Evolutionary conservation across 345 rosid genomes (phyloP), one percentile per base, ranked within the genome.

Genomic region (Aegle marmelos): DNA sequence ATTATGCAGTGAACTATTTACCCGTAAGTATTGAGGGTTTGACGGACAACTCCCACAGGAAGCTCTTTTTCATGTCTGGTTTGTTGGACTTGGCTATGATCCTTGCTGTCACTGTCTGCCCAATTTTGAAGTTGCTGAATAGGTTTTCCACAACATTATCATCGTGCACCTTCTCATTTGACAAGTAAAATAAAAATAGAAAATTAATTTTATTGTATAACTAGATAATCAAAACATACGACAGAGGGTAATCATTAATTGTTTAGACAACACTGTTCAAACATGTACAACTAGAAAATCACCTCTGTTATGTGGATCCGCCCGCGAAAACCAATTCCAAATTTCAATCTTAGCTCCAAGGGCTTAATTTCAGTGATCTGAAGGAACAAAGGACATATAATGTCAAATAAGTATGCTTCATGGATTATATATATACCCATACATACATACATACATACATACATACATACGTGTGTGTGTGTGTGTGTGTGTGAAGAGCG

Each of bases 271-370:
- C 59, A 76, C 74, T 45, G 24, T 30, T 37, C 71, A 84, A 66
- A 75, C 6, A 62, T 48, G 33, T 59, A 31, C 57, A 73, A 62
- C 79, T 3, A 63, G 67, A 28, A 65, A 78, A 66, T 86, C 82
- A 94, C 99, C 97, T 94, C 99, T 7, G 98, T 96, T 84, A 94
- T 86, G 75, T 92, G 97, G 81, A 94, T 82, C 79, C 98, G 87
- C 77, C 99, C 99, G 10, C 77, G 90, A 69, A 89, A 88, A 80
- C 90, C 92, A 83, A 84, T 84, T 68, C 97, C 97, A 77, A 96
- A 93, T 85, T 96, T 94, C 82, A 92, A 78, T 83, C 93, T 88
- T 80, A 94, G 79, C 83, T 96, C 98, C 74, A 94, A 84, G 70
- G 97, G 89, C 86, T 86, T 96, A 71, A 90, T 89, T 82, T 92